Evolutionary conservation across 208 protist genomes (phyloP).

Genomic region (Crithidia acanthocephali): DNA sequence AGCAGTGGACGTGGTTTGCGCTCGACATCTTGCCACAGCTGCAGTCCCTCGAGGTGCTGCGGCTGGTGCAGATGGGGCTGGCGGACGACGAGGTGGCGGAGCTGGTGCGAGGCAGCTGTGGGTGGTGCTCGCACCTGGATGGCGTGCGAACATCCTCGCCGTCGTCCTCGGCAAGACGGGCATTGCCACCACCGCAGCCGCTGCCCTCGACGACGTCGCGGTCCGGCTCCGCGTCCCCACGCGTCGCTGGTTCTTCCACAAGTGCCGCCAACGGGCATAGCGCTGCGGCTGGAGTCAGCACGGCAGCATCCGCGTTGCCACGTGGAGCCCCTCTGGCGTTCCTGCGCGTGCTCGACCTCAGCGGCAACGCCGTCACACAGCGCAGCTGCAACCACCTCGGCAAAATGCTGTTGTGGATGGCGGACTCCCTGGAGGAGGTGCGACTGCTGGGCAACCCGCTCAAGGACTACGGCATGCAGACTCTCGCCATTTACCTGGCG

Average conservation of each 20-base stretch:
- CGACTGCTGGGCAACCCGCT: slow-evolving; percentile 62
- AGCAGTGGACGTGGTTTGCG: slow-evolving; percentile 77
- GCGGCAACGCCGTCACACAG: slow-evolving; percentile 67
- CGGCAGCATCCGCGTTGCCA: not conserved
- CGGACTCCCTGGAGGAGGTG: slow-evolving; percentile 70
- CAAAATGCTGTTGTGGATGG: slow-evolving; percentile 64
- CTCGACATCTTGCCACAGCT: slow-evolving; percentile 64
- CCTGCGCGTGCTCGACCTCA: slow-evolving; percentile 72
- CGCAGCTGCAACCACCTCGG: slow-evolving; percentile 66
- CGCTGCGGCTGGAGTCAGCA: no score
- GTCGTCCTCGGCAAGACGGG: slow-evolving; percentile 1
- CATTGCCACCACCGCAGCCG: not conserved
- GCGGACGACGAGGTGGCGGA: slow-evolving; percentile 55
- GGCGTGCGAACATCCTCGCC: not conserved
- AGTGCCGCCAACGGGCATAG: not conserved
- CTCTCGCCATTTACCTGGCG: slow-evolving; percentile 70
- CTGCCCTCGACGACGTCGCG: not conserved
- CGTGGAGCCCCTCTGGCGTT: slow-evolving; percentile 23
- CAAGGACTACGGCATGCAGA: slow-evolving; percentile 79
- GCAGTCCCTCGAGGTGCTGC: slow-evolving; percentile 44
- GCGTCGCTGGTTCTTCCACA: no score
- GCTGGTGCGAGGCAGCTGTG: slow-evolving; percentile 47
- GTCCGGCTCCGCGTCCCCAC: not conserved
- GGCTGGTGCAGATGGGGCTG: slow-evolving; percentile 55
- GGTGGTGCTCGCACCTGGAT: not conserved